Evolutionary conservation across 257 asterid genomes (phyloP), one percentile per base, ranked within the genome.

Genomic region (Jacaranda copaia): DNA sequence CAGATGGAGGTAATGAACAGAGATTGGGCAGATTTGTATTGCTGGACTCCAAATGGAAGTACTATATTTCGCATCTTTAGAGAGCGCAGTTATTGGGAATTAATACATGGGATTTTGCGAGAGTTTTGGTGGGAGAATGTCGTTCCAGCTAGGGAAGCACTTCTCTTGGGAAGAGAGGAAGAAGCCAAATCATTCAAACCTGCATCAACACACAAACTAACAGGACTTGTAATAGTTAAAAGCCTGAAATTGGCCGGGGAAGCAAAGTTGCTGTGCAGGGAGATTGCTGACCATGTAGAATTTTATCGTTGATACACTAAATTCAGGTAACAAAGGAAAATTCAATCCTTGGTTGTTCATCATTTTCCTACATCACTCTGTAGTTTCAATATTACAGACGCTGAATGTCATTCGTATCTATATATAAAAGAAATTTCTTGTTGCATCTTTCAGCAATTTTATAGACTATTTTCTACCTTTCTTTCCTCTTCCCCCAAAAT

Each of bases 81-180:
- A 70, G 98, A 93, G 0, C 92, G 86, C 0, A 62, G 80, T 52
- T 93, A 95, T 75, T 95, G 98, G 98, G 86, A 87, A 43, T 65
- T 93, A 58, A 92, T 95, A 35, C 90, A 80, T 40, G 91, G 90
- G 74, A 61, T 93, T 58, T 81, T 93, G 76, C 81, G 89, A 1
- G 97, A 96, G 88, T 96, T 93, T 85, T 96, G 98, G 99, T 96
- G 97, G 97, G 93, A 91, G 81, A 91, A 93, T 18, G 97, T 96
- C 66, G 71, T 96, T 79, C 97, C 99, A 3, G 98, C 99, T 5
- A 81, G 94, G 71, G 95, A 93, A 79, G 90, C 97, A 9, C 81
- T 85, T 67, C 43, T 85, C 5, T 55, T 88, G 85, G 97, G 96
- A 48, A 68, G 63, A 73, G 89, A 85, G 81, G 98, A 96, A 72